These are phyloP conservation scores for Neurospora sp. DNA, from an alignment of 495 filamentous ascomycete genomes.

Conservation along the genomic window DNA sequence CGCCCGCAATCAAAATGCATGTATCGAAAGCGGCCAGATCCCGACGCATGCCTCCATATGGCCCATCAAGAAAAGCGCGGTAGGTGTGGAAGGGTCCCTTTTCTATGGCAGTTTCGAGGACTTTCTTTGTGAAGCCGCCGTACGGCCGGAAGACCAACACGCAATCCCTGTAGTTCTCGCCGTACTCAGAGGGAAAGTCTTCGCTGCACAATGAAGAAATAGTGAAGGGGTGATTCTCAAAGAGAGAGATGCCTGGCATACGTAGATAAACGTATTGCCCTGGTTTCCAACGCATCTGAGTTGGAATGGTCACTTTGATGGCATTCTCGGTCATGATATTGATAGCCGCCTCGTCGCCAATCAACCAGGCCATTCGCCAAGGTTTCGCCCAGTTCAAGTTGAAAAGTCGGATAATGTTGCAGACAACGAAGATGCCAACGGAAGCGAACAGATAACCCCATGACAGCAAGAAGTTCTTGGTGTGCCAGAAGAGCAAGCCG, in stretches of 20 bases:
- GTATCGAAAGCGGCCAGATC: constrained; percentile 90
- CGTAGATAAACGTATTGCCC: constrained; percentile 92
- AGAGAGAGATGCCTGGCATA: constrained; percentile 79
- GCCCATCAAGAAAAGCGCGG: constrained; percentile 82
- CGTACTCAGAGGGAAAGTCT: constrained; percentile 83
- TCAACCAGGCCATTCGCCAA: constrained; percentile 63
- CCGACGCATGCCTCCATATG: constrained; percentile 88
- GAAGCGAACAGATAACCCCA: constrained; percentile 87
- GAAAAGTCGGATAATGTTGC: constrained; percentile 54
- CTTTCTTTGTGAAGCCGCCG: constrained; percentile 75
- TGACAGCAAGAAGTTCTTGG: constrained; percentile 79
- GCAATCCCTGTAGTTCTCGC: constrained; percentile 77
- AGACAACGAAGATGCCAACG: constrained; percentile 63
- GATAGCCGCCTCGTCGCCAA: constrained; percentile 80
- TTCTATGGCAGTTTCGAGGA: constrained; percentile 65
- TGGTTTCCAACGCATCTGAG: constrained; percentile 84
- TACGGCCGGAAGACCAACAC: constrained; percentile 86
- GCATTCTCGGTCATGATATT: constrained; percentile 84
- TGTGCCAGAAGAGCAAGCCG: constrained; percentile 91
- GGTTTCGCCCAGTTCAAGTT: constrained; percentile 86
- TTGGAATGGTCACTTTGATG: constrained; percentile 87
- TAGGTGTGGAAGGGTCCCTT: constrained; percentile 81
- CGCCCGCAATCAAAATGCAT: constrained; percentile 84
- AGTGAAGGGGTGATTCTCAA: constrained; percentile 94
- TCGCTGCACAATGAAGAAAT: constrained; percentile 77